A percentile compares a stretch with the other conserved stretches of the same genome.
Evolutionary conservation across 2,329 filamentous ascomycete genomes (phyloP).

Genomic region (Phaeomoniella chlamydospora): DNA sequence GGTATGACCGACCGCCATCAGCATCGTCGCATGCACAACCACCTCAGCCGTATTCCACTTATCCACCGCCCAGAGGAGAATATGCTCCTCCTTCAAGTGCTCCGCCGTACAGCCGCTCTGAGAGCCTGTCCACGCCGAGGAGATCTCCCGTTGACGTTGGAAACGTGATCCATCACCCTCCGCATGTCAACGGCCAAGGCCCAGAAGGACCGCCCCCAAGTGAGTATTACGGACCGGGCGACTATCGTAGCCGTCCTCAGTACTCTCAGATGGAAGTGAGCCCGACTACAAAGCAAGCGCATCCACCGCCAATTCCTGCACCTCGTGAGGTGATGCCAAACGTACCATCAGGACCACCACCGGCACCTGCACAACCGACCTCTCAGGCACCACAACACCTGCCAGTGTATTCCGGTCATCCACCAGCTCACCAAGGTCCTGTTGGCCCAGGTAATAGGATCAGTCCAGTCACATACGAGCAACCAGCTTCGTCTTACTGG

Average conservation of each 20-base stretch:
- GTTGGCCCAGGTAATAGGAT: neutral
- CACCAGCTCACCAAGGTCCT: neutral
- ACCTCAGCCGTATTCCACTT: constrained; percentile 7
- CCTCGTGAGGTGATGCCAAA: neutral
- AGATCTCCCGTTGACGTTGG: constrained; percentile 10
- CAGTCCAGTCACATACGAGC: neutral
- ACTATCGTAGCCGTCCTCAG: neutral
- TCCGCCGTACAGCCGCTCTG: constrained; percentile 10
- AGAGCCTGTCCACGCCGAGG: constrained; percentile 10
- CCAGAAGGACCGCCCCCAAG: neutral
- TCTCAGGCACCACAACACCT: neutral
- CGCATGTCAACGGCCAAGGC: constrained; percentile 5
- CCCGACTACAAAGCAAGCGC: neutral
- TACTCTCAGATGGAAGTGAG: neutral
- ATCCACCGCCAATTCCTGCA: neutral
- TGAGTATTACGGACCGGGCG: neutral
- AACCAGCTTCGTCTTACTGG: neutral
- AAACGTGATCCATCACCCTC: neutral
- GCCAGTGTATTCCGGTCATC: neutral
- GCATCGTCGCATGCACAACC: constrained; percentile 7
- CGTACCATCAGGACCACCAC: neutral
- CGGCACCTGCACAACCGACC: neutral
- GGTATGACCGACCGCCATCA: constrained; percentile 9
- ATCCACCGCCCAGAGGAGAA: constrained; percentile 2
- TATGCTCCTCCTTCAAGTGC: constrained; percentile 8